Evolutionary conservation across 1,284 basidiomycete genomes (phyloP), one percentile per base, ranked within the genome.

Genomic region (Flammula alnicola): DNA sequence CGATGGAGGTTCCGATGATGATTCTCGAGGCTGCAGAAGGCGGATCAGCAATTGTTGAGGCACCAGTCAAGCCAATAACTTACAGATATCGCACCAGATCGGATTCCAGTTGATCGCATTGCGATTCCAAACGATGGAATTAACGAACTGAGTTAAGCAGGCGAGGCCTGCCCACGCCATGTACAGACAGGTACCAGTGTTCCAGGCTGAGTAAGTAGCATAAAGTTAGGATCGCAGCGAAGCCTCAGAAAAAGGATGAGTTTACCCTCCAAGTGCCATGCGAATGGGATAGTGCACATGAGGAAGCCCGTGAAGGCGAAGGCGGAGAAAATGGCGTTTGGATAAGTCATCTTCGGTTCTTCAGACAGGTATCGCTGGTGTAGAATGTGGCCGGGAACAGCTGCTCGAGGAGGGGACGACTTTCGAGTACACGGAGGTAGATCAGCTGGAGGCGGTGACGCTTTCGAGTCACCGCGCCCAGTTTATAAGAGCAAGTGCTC

Each of bases 51-150:
- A n/a, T n/a, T n/a, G n/a, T n/a, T n/a, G n/a, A n/a, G n/a, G n/a
- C n/a, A n/a, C n/a, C n/a, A n/a, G n/a, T n/a, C n/a, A n/a, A n/a
- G n/a, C n/a, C n/a, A 26, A n/a, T 36, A 41, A 67, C 83, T 62
- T 59, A 87, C 85, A 77, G 53, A 92, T 86, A 60, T 93, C 90
- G 60, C 90, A 92, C 83, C 84, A 92, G 1, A 84, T 70, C 0
- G 84, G 84, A 0, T 81, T 77, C 33, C 61, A 68, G 56, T 86
- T 78, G 8, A 75, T 67, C 2, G 75, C 73, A 58, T 82, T 84
- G 25, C 79, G 71, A 44, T 73, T 72, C 89, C 89, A 93, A 11
- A 89, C 62, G 26, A 87, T 63, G 12, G 79, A 75, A 65, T 92
- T 87, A 57, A 91, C 69, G 56, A 78, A 80, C 26, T 73, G 65